A percentile compares a stretch with the other conserved stretches of the same genome.
phyloP scores from a whole-genome alignment of 1,284 basidiomycete species.

The Rhizoctonia solani region DNA sequence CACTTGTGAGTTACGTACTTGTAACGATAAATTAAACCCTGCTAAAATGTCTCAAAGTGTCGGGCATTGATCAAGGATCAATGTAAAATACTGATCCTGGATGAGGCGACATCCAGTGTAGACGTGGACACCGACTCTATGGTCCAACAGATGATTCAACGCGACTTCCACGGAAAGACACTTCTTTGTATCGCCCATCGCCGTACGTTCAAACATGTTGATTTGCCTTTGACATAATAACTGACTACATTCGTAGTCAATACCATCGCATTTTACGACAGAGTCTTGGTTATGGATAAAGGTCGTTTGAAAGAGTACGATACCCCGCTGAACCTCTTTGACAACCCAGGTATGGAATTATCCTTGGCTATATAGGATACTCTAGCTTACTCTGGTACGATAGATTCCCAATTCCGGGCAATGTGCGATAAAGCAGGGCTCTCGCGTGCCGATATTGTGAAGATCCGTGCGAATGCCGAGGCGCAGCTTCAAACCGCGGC shows the following conservation, averaged over 20 bases:
- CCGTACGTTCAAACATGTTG: conserved; percentile 21
- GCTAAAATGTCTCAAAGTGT: conserved; percentile 62
- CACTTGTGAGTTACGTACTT: conserved; percentile 61
- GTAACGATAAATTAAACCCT: conserved; percentile 71
- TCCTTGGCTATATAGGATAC: too few species aligned
- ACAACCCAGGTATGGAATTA: conserved; percentile 63
- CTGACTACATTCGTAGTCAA: conserved; percentile 49
- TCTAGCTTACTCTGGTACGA: too few species aligned
- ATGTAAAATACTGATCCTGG: conserved; percentile 45
- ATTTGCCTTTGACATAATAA: not conserved
- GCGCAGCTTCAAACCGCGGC: conserved; percentile 22
- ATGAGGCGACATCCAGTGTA: conserved; percentile 82
- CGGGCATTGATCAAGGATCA: conserved; percentile 34
- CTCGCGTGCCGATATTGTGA: conserved; percentile 56
- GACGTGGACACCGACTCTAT: conserved; percentile 82
- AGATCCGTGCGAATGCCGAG: conserved; percentile 45
- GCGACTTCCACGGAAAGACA: conserved; percentile 65
- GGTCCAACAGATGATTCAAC: conserved; percentile 73
- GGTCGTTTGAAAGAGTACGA: conserved; percentile 71
- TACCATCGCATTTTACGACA: conserved; percentile 71
- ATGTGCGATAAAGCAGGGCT: conserved; percentile 76
- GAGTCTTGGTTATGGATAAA: conserved; percentile 73
- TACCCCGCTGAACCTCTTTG: conserved; percentile 74
- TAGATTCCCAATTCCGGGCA: conserved; percentile 48
- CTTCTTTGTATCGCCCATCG: conserved; percentile 78